Evolutionary conservation across 352 stramenopile genomes (phyloP), one percentile per base, ranked within the genome.

Genomic region (Globisporangium yorkense): DNA sequence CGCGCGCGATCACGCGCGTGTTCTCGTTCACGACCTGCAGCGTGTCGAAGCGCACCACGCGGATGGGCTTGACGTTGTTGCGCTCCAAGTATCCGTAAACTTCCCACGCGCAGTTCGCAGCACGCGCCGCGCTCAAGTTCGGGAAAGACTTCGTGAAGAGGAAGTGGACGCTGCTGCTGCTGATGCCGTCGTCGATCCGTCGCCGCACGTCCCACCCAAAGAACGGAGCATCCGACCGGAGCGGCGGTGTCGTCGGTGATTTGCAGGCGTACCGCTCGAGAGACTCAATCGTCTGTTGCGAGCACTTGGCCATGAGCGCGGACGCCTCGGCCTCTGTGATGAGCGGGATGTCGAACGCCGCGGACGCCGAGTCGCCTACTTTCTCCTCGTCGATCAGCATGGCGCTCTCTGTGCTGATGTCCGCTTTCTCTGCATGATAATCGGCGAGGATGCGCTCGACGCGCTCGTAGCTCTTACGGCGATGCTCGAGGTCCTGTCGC

Each of bases 1-100:
- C 72, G 9, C 67, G 59, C 15, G 68, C 59, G 6, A 76, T 53
- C 29, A 81, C 67, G 39, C 70, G 62, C 29, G 67, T 71, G 50
- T 77, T 68, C 13, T 63, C 60, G 54, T 78, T 78, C 49, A 78
- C 65, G 27, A 67, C 49, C 61, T 81, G 72, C 6, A 81, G 61
- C 50, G 66, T 70, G 54, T 81, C 65, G 50, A 73, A 70, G 24
- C 67, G 70, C 55, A 78, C 54, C 46, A 78, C 63, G 33, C 67
- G 70, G 24, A 74, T 61, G 8, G 62, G 60, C 35, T 71, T 70
- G 33, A 70, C 53, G 51, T 63, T 72, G 58, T 78, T 72, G 27
- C 65, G 63, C 4, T 71, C 56, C 13, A 63, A 41, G 16, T 59
- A 66, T 33, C 65, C 54, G 50, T 76, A 81, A 27, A 74, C 54